Evolutionary conservation across 352 stramenopile species (phyloP), one percentile per base, ranked within the genome.

Genomic region (Pythium coloratum): DNA sequence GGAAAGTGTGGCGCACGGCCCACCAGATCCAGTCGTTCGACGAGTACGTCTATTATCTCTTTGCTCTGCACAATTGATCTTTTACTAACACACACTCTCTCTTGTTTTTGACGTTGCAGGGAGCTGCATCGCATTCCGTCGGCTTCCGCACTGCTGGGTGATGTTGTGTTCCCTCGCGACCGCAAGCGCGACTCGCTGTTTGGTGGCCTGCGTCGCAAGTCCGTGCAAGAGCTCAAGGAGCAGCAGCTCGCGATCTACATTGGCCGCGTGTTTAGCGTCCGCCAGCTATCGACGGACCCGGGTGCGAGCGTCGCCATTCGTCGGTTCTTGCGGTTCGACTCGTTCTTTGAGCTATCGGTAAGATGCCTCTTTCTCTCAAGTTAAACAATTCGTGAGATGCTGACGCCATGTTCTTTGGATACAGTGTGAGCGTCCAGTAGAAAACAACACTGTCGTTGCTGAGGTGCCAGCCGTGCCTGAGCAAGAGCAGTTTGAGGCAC

Each of bases 1-100:
- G 85, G 85, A 94, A 90, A 58, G 73, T 78, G 8, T 94, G 85
- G 85, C 90, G 90, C 55, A 82, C 82, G 4, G 81, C 82, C n/a
- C 59, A 73, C 18, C 75, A 94, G 63, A 67, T 92, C 6, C 85
- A 91, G 55, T 59, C 71, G 0, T 88, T 94, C 64, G 80, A 92
- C 26, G 82, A 92, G 85, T 94, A 73, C 59, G 81, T 70, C 12
- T 1, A 34, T 34, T 33, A 20, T 18, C 42, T 16, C 7, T 13
- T 24, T 10, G 7, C 2, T 34, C 47, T 38, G 5, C 16, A 2
- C 54, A 6, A 38, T 51, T 20, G 60, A 40, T 13, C 32, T 54
- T 13, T 40, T 40, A 40, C 38, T 44, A 10, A 16, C 18, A 44
- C 13, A 2, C 10, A 30, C 3, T 58, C 60, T 67, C 3, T 38